phyloP scores from a whole-genome alignment of 228 moss, liverwort and hornwort genomes.

The Sphagnum magellanicum region DNA sequence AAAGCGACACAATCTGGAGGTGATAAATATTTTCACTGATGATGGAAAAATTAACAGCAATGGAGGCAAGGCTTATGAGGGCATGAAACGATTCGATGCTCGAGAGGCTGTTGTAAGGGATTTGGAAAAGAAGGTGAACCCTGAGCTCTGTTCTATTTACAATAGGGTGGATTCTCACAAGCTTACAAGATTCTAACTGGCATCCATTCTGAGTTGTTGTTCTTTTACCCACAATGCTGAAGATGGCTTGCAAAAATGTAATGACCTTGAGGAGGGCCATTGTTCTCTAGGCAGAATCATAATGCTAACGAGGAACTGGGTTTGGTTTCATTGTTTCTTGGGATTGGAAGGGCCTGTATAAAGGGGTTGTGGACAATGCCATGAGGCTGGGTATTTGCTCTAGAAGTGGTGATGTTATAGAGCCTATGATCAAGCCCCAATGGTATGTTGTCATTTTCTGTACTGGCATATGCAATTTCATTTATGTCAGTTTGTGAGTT shows the following conservation, averaged over 20 bases:
- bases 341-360: slow-evolving; percentile 54
- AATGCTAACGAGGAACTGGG: no score
- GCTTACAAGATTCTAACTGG: not conserved
- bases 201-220: not conserved
- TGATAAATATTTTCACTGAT: slow-evolving; percentile 86
- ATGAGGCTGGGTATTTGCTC: slow-evolving; percentile 91
- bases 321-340: not conserved
- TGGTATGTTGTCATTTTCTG: slow-evolving; percentile 35
- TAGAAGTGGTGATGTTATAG: slow-evolving; percentile 80
- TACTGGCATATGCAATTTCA: no score
- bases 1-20: slow-evolving; percentile 74
- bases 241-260: no score
- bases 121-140: slow-evolving; percentile 60
- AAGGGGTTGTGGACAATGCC: slow-evolving; percentile 73
- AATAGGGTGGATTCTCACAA: no score
- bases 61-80: slow-evolving; percentile 69
- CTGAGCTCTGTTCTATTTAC: not conserved
- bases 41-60: slow-evolving; percentile 87
- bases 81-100: slow-evolving; percentile 80
- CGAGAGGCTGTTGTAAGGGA: slow-evolving; percentile 66
- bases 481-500: no score
- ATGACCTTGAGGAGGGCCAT: no score
- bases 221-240: no score
- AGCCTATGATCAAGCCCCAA: slow-evolving; percentile 95
- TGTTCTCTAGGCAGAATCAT: no score